Evolutionary conservation across 768 basidiomycete genomes (phyloP).

Genomic region (Kwoniella europaea): DNA sequence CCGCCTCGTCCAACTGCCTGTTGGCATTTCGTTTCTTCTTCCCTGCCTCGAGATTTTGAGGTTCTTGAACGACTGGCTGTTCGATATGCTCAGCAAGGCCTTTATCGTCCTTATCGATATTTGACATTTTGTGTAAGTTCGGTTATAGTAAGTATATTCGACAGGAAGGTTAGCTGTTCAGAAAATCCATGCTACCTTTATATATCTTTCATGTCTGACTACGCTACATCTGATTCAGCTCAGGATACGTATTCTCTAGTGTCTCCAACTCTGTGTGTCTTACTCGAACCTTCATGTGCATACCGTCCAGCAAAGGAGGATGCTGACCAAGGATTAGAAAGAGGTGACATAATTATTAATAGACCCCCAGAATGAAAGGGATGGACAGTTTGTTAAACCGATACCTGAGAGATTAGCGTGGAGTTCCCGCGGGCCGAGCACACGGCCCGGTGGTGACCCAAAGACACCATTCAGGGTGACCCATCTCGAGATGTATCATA

Average conservation of each 20-base stretch:
- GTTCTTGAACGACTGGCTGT: constrained; percentile 1
- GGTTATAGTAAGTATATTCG: not conserved
- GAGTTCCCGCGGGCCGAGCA: not conserved
- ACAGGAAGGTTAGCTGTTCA: not conserved
- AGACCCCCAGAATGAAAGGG: not conserved
- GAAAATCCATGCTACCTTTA: not conserved
- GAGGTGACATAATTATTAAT: not conserved
- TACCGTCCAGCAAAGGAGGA: not conserved
- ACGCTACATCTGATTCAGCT: not conserved
- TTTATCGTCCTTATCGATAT: not conserved
- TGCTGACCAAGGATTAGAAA: not conserved
- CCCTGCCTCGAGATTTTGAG: constrained; percentile 3
- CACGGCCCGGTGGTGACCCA: not conserved
- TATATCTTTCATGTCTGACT: not conserved
- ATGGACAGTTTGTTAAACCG: not conserved
- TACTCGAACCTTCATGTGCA: not conserved
- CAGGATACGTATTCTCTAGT: constrained; percentile 2
- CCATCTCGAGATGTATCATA: not conserved
- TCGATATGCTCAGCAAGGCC: constrained; percentile 2
- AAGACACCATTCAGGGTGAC: not conserved
- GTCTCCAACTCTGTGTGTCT: not conserved
- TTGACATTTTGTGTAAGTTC: not conserved
- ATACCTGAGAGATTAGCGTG: not conserved
- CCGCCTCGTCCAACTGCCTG: constrained; percentile 32
- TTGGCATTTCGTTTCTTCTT: constrained; percentile 14